These are phyloP conservation scores for Corchorus capsularis DNA, from an alignment of 345 rosid genomes.

Conservation along the genomic window DNA sequence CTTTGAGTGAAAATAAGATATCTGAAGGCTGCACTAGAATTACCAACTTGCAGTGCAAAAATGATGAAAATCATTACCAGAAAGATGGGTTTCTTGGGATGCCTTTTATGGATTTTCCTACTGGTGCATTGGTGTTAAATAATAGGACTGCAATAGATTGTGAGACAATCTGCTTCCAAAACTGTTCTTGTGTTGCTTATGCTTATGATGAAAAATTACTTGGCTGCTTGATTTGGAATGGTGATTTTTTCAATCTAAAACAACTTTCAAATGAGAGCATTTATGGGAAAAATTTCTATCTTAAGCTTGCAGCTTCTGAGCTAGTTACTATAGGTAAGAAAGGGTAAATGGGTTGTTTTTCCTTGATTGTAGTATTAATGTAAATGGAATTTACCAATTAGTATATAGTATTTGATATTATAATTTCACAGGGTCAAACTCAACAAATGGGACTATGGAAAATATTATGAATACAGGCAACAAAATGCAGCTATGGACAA, in stretches of 20 bases:
- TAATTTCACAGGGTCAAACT: not conserved
- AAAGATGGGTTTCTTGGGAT: not conserved
- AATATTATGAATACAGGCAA: not conserved
- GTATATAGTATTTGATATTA: not conserved
- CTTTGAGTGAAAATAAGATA: not conserved
- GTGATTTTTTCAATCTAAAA: not conserved
- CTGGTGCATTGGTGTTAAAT: not conserved
- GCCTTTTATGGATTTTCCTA: not conserved
- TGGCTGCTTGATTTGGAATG: not conserved
- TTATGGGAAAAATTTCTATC: not conserved
- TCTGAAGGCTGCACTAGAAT: not conserved
- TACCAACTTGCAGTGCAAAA: not conserved
- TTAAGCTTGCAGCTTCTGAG: conserved; percentile 14
- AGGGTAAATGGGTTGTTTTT: not conserved
- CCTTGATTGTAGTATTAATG: not conserved
- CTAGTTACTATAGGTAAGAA: not conserved
- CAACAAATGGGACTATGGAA: not conserved
- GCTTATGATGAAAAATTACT: conserved; percentile 9
- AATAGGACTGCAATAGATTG: conserved; percentile 14
- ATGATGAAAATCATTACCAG: not conserved
- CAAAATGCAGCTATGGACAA: not conserved
- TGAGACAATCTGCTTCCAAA: conserved; percentile 20
- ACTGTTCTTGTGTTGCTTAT: conserved; percentile 44
- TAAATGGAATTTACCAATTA: not conserved
- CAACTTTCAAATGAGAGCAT: not conserved